A percentile compares a stretch with the other conserved stretches of the same genome.
phyloP scores from a whole-genome alignment of 352 stramenopile species.

The Lagenidium giganteum region DNA sequence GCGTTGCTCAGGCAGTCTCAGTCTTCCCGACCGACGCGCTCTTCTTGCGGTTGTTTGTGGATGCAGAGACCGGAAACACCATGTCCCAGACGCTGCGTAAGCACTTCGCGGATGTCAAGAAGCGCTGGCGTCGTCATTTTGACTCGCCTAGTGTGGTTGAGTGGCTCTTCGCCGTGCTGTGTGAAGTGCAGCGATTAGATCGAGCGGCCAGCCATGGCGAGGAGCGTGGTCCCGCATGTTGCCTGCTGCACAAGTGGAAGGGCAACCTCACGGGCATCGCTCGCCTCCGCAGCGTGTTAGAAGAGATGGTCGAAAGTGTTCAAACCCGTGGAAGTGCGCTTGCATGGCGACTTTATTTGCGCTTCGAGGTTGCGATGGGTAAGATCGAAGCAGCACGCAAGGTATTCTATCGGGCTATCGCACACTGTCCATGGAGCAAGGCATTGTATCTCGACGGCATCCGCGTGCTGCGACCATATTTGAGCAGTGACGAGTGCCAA shows the following conservation, averaged over 20 bases:
- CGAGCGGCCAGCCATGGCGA: conserved; percentile 13
- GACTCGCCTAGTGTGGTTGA: conserved; percentile 62
- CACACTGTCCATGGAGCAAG: conserved; percentile 77
- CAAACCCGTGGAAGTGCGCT: conserved; percentile 51
- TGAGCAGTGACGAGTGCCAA: conserved; percentile 49
- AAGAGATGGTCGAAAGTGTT: conserved; percentile 50
- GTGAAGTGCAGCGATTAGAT: conserved; percentile 55
- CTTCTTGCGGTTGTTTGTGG: conserved; percentile 66
- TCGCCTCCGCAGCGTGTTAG: conserved; percentile 56
- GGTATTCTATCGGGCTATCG: conserved; percentile 69
- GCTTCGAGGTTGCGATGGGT: conserved; percentile 67
- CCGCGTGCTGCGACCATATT: conserved; percentile 51
- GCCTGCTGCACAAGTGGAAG: conserved; percentile 61
- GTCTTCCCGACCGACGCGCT: conserved; percentile 36
- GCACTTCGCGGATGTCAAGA: conserved; percentile 43
- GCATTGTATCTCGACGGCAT: conserved; percentile 64
- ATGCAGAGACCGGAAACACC: conserved; percentile 63
- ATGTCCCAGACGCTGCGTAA: conserved; percentile 67
- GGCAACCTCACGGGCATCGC: conserved; percentile 44
- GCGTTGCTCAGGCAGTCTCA: conserved; percentile 29
- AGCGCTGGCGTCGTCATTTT: conserved; percentile 40
- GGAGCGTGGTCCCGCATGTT: conserved; percentile 25
- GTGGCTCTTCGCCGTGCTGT: conserved; percentile 72
- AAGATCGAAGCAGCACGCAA: conserved; percentile 65
- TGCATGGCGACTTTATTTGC: conserved; percentile 69